A percentile compares a stretch with the other conserved stretches of the same genome.
These are phyloP conservation scores for Closterium sp. DNA, from an alignment of 139 green algal species.

Conservation along the genomic window DNA sequence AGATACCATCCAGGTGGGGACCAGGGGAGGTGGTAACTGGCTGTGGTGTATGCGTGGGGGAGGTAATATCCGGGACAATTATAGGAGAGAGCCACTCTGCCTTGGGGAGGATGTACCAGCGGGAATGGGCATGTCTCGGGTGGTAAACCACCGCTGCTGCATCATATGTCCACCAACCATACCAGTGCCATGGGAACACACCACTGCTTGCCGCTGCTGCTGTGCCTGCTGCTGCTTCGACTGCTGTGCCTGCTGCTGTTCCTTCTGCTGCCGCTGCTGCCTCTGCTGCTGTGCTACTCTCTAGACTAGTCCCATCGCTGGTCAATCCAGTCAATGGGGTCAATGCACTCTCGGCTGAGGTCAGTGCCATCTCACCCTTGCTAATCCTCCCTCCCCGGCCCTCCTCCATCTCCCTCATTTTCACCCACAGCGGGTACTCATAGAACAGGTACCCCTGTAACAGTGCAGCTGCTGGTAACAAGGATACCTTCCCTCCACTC, in stretches of 20 bases:
- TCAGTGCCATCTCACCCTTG: background rate
- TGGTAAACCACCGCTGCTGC: background rate
- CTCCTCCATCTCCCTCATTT: background rate
- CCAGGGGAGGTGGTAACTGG: background rate
- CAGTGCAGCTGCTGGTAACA: background rate
- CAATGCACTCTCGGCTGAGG: background rate
- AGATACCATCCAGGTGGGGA: background rate
- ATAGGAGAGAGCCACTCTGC: conserved; percentile 28
- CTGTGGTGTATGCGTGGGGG: background rate
- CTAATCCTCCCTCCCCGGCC: background rate
- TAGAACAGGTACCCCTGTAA: conserved; percentile 34
- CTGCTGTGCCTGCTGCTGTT: background rate
- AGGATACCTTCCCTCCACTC: background rate
- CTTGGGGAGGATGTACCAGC: conserved; percentile 31
- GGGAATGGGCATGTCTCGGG: background rate
- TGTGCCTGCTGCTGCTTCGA: background rate
- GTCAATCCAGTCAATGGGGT: too few relatives aligned
- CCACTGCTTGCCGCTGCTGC: background rate
- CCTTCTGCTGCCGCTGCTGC: background rate
- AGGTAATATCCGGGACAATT: background rate
- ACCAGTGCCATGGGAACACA: conserved; percentile 19
- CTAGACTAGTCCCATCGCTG: background rate
- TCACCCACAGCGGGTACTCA: conserved; percentile 22
- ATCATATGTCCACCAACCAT: conserved; percentile 33
- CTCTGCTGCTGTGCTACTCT: conserved; percentile 7